Conservation (phyloP, 164 flowering plant species). For the Taxillus chinensis region DNA sequence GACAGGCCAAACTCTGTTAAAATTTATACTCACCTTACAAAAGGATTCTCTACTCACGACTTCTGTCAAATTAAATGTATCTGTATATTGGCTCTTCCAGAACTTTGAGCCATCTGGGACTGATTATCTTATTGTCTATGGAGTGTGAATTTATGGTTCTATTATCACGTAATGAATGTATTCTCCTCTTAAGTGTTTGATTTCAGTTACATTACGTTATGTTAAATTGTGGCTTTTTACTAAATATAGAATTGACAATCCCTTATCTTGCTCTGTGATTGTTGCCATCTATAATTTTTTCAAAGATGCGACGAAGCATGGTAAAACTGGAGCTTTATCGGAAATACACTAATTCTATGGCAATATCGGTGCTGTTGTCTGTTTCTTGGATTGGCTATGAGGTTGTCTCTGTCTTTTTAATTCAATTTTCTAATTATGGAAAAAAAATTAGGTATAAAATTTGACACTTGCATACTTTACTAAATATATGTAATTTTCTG, state of each 20-base stretch:
- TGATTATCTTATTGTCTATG: no score
- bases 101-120: no score
- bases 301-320: slow-evolving; percentile 2
- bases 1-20: no score
- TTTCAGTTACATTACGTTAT: background rate
- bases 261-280: background rate
- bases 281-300: background rate
- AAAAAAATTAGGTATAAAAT: background rate
- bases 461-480: background rate
- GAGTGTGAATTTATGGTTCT: no score
- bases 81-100: no score
- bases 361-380: background rate
- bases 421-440: background rate
- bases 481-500: background rate
- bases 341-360: background rate
- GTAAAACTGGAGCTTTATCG: slow-evolving; percentile 1
- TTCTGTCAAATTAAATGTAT: no score
- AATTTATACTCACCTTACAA: no score
- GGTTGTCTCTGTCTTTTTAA: background rate
- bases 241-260: background rate
- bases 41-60: no score
- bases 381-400: slow-evolving; percentile 4
- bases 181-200: no score
- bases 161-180: no score
- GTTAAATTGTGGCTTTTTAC: background rate